phyloP scores from a whole-genome alignment of 805 yeast genomes.

The Candida methanosorbosa region DNA sequence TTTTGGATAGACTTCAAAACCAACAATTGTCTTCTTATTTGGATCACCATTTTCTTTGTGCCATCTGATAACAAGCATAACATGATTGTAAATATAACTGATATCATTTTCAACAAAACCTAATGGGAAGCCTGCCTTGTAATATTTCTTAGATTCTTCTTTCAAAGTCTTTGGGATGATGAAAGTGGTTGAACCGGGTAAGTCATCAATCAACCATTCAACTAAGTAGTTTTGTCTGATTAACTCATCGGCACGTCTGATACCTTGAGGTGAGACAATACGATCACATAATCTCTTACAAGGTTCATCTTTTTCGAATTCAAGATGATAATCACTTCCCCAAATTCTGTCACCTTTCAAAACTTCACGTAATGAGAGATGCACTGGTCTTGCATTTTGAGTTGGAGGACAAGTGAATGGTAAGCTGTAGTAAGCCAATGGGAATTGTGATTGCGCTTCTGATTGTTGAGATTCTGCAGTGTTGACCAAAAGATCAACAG shows the following conservation, averaged over 20 bases:
- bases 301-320: constrained; percentile 53
- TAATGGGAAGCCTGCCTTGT: constrained; percentile 80
- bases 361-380: constrained; percentile 67
- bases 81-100: constrained; percentile 67
- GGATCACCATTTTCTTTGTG: constrained; percentile 37
- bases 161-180: constrained; percentile 45
- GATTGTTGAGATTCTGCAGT: constrained; percentile 73
- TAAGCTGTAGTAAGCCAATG: constrained; percentile 67
- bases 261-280: constrained; percentile 39
- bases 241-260: constrained; percentile 49
- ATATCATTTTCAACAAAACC: constrained; percentile 60
- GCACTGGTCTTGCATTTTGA: constrained; percentile 44
- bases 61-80: constrained; percentile 71
- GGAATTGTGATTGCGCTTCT: constrained; percentile 68
- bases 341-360: constrained; percentile 74
- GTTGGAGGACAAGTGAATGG: constrained; percentile 76
- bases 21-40: constrained; percentile 55
- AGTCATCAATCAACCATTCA: constrained; percentile 76
- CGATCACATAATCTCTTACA: constrained; percentile 67
- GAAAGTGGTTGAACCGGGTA: constrained; percentile 86
- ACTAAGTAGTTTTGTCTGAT: constrained; percentile 65
- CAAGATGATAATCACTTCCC: constrained; percentile 62
- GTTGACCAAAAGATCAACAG: constrained; percentile 63
- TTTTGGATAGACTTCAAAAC: constrained; percentile 84
- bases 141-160: constrained; percentile 44